Base-by-base conservation (phyloP, 371 early-diverging fungal species). In the Mucor mucedo region DNA sequence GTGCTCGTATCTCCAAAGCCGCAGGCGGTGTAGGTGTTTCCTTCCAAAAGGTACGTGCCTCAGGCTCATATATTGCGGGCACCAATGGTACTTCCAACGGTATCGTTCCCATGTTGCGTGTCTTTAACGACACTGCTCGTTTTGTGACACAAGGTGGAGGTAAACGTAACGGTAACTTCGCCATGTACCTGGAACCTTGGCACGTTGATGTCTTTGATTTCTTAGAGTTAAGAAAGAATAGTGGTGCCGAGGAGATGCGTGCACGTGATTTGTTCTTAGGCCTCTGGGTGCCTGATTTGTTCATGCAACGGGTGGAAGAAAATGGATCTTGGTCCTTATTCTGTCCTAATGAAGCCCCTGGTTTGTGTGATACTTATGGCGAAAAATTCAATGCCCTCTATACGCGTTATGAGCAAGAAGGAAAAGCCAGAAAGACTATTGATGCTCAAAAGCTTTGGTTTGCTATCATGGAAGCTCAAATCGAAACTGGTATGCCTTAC, bases 131-230 rank as follows among this genome's bases (percentile, higher is more conserved):
- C 69, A 99, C 99, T 2, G 97, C 98, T 11, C 92, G 98, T 55
- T 99, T 98, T 73, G 98, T 99, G 16, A 97, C 98, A 75, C 99
- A 99, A 79, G 99, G 99, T 53, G 99, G 99, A 47, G 98, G 98
- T 83, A 99, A 98, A 85, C 90, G 99, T 28, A 97, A 98, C 3
- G 98, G 99, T n/a, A 96, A 98, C 6, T 98, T 99, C 80, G 99
- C 99, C 58, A 91, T 99, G 71, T 99, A 97, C 78, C 83, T 99
- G 47, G 99, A 99, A 79, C 99, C 99, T 9, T 99, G 99, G 99
- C 99, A 99, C 72, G 87, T 95, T 4, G 99, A 99, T 75, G 89
- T 99, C 13, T 98, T 99, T 78, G 96, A 95, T 54, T 99, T 99
- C 79, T 77, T 99, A 59, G 99, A 99, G 60, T 79, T 99, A 66